phyloP scores from a whole-genome alignment of 164 flowering plant genomes.

The Protea cynaroides region DNA sequence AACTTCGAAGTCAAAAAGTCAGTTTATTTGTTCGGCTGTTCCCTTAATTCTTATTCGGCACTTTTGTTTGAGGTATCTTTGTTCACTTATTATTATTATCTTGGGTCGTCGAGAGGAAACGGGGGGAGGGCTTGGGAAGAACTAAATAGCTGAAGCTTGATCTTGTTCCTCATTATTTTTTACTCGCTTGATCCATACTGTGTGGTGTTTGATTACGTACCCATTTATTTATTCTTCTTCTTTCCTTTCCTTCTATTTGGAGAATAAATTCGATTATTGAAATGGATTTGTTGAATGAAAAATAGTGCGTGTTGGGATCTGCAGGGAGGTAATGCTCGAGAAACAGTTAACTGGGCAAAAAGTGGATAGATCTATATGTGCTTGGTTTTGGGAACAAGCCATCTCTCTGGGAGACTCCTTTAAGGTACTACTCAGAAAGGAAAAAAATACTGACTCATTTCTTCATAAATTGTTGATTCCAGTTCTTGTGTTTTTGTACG shows the following conservation, averaged over 20 bases:
- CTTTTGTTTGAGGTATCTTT: no score
- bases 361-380: slow-evolving; percentile 88
- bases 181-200: neutral
- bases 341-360: slow-evolving; percentile 88
- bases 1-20: neutral
- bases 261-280: no score
- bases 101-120: no score
- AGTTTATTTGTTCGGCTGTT: neutral
- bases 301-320: neutral
- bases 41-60: neutral
- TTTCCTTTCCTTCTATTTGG: neutral
- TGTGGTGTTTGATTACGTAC: neutral
- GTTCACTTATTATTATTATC: no score
- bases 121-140: neutral
- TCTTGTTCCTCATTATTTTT: neutral
- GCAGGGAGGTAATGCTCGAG: slow-evolving; percentile 94
- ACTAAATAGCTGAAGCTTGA: neutral
- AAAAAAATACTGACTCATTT: neutral
- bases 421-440: slow-evolving; percentile 44
- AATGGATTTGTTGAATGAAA: neutral
- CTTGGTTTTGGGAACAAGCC: slow-evolving; percentile 88
- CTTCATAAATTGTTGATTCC: no score
- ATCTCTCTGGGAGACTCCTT: slow-evolving; percentile 68
- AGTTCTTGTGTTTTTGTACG: no score
- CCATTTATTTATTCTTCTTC: neutral